Percentiles rank a stretch among this genome's conserved stretches.
phyloP scores from a whole-genome alignment of 1,284 basidiomycete genomes.

The Papiliotrema flavescens region DNA sequence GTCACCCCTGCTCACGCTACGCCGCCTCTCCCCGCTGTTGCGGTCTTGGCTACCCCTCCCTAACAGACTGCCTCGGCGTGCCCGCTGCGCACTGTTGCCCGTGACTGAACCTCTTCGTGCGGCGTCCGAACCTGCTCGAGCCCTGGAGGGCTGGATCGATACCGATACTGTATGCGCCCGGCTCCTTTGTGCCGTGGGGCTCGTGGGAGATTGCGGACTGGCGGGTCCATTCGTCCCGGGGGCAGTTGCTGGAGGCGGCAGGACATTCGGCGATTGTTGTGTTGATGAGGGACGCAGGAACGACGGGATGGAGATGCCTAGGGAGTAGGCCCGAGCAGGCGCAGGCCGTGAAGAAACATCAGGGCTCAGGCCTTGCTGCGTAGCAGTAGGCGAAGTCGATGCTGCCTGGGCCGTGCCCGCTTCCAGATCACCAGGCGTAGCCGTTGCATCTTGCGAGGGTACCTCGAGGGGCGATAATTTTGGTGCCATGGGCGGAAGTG shows the following conservation, averaged over 20 bases:
- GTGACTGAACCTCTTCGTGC: too few relatives aligned
- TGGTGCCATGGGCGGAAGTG: too few relatives aligned
- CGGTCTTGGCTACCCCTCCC: neutral
- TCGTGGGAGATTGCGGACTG: too few relatives aligned
- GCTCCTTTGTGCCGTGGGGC: neutral
- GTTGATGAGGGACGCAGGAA: neutral
- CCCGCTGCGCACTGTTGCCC: neutral
- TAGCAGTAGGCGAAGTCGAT: too few relatives aligned
- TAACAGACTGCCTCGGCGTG: neutral
- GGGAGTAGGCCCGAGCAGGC: neutral
- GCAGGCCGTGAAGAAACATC: neutral
- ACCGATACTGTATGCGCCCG: slow-evolving; percentile 17
- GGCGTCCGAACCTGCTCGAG: neutral
- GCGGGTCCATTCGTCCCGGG: neutral
- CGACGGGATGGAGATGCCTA: neutral
- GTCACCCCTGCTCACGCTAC: neutral
- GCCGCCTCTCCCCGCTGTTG: neutral
- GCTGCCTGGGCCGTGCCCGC: too few relatives aligned
- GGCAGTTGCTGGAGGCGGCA: neutral
- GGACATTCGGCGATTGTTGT: neutral
- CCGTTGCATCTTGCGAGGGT: too few relatives aligned
- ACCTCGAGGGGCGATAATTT: too few relatives aligned
- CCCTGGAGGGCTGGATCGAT: slow-evolving; percentile 1
- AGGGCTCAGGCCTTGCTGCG: too few relatives aligned
- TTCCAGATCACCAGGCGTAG: too few relatives aligned